These are phyloP conservation scores for Gossypium australe DNA, from an alignment of 345 rosid genomes.

Conservation along the genomic window DNA sequence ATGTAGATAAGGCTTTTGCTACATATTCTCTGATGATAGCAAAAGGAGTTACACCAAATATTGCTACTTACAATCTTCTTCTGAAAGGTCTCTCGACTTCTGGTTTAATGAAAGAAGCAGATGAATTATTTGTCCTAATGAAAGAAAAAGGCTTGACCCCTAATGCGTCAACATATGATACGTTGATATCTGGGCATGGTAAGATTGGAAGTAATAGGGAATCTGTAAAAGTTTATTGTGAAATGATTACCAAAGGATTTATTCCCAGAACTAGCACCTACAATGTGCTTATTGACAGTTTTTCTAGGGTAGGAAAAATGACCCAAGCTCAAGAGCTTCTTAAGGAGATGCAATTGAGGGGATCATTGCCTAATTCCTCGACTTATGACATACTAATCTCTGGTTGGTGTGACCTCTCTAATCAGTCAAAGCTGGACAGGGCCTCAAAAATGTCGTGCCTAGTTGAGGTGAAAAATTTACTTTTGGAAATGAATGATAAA, in stretches of 20 bases:
- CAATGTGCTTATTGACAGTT: constrained; percentile 60
- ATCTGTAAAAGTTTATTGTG: constrained; percentile 55
- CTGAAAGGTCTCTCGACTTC: constrained; percentile 50
- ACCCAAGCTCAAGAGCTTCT: constrained; percentile 67
- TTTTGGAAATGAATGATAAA: constrained; percentile 62
- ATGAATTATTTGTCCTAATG: constrained; percentile 51
- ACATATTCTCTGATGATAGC: constrained; percentile 48
- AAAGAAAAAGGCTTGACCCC: constrained; percentile 52
- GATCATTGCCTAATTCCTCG: constrained; percentile 53
- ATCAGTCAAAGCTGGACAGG: constrained; percentile 45
- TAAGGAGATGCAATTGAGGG: constrained; percentile 69
- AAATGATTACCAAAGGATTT: constrained; percentile 72
- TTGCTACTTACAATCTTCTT: constrained; percentile 63
- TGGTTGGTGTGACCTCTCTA: constrained; percentile 63
- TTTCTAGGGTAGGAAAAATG: constrained; percentile 68
- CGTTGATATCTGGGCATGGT: constrained; percentile 59
- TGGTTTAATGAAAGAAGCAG: constrained; percentile 43
- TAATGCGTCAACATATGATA: constrained; percentile 58
- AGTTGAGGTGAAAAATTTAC: constrained; percentile 53
- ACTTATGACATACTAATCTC: constrained; percentile 68
- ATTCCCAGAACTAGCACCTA: constrained; percentile 72
- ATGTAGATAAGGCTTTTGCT: constrained; percentile 41
- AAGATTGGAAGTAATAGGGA: constrained; percentile 68
- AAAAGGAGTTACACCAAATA: constrained; percentile 52
- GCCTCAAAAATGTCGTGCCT: constrained; percentile 37